phyloP scores from a whole-genome alignment of 371 early-diverging fungal genomes.

The Mortierella sp. region DNA sequence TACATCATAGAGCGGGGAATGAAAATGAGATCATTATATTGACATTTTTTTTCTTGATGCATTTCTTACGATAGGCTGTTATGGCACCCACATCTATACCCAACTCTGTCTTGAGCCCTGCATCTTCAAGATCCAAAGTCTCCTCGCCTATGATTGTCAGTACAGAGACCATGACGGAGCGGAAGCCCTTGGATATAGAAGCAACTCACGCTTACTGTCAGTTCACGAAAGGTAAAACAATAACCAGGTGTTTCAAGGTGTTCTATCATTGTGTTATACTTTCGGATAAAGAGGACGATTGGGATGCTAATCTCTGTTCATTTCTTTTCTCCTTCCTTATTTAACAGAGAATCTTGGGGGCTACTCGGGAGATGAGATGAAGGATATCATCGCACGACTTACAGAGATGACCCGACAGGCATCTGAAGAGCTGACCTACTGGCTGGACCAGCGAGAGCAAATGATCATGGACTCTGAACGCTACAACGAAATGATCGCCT shows the following conservation, averaged over 20 bases:
- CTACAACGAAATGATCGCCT: conserved; percentile 88
- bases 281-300: too few relatives aligned
- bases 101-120: conserved; percentile 4
- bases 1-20: too few relatives aligned
- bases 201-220: conserved; percentile 37
- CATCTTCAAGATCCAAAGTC: conserved; percentile 19
- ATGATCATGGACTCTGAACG: conserved; percentile 90
- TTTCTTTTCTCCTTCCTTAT: too few relatives aligned
- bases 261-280: too few relatives aligned
- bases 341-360: conserved; percentile 73
- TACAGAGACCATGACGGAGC: conserved; percentile 22
- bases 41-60: too few relatives aligned
- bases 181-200: conserved; percentile 38
- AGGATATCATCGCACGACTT: conserved; percentile 64
- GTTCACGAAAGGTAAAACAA: conserved; percentile 26
- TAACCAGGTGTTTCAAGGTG: not conserved
- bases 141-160: conserved; percentile 43
- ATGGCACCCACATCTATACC: conserved; percentile 22
- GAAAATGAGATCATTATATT: too few relatives aligned
- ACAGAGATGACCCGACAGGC: conserved; percentile 69
- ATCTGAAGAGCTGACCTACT: conserved; percentile 70
- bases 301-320: too few relatives aligned
- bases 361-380: conserved; percentile 68
- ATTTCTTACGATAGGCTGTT: not conserved
- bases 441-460: conserved; percentile 86